Conservation (phyloP, 177 flowering plant species). For the Vitis hybrid region DNA sequence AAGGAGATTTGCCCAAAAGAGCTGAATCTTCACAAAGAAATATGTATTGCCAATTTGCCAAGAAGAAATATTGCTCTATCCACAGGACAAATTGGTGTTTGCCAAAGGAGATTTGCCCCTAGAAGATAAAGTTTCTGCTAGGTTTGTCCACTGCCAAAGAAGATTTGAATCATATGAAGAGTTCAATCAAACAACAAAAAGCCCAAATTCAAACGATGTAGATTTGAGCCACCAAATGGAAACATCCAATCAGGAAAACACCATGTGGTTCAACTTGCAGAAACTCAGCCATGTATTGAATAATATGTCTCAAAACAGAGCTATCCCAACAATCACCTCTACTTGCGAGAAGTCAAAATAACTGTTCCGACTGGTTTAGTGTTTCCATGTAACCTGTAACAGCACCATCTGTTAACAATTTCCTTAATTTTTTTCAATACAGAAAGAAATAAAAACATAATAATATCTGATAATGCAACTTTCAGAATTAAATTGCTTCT, state of each 20-base stretch:
- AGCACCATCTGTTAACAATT: not conserved
- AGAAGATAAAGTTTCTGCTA: conserved; percentile 5
- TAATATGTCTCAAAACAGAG: not conserved
- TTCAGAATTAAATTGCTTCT: not conserved
- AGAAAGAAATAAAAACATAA: too few relatives aligned
- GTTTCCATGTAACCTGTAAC: conserved; percentile 26
- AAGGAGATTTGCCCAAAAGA: conserved; percentile 62
- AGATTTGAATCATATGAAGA: conserved; percentile 2
- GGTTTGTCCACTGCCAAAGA: conserved; percentile 9
- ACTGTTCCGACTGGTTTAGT: conserved; percentile 6
- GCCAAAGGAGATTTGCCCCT: conserved; percentile 63
- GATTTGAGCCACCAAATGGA: conserved; percentile 9
- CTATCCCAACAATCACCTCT: not conserved
- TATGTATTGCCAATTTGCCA: conserved; percentile 1
- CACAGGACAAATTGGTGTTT: conserved; percentile 11
- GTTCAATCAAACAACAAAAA: conserved; percentile 4
- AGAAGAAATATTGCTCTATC: conserved; percentile 8
- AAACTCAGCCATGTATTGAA: not conserved
- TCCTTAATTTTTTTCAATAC: not conserved
- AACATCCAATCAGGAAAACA: conserved; percentile 6
- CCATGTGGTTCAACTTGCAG: conserved; percentile 7
- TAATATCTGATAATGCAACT: not conserved
- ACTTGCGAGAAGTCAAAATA: conserved; percentile 5
- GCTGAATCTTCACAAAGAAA: conserved; percentile 2
- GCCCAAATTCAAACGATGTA: not conserved